These are phyloP conservation scores for Neonectria neomacrospora DNA, from an alignment of 2,329 filamentous ascomycete genomes.

Conservation along the genomic window DNA sequence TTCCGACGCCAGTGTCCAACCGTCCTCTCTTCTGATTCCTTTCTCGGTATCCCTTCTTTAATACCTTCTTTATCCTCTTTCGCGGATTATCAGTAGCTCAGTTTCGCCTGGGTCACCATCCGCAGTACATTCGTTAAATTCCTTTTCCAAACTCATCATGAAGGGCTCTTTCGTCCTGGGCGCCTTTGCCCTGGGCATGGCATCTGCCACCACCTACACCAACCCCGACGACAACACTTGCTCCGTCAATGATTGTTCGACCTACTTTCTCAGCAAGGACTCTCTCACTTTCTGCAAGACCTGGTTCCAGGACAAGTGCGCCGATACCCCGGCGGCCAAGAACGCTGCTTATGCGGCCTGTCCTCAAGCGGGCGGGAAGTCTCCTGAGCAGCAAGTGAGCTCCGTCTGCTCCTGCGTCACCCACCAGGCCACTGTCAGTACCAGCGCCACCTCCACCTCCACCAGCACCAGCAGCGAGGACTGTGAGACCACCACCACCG, in stretches of 20 bases:
- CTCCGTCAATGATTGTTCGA: conserved; percentile 50
- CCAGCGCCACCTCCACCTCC: conserved; percentile 21
- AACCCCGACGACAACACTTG: conserved; percentile 41
- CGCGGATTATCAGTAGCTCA: conserved; percentile 40
- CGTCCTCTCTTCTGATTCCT: conserved; percentile 17
- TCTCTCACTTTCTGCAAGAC: background rate
- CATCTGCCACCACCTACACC: conserved; percentile 35
- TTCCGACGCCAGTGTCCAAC: conserved; percentile 19
- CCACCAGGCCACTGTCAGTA: conserved; percentile 43
- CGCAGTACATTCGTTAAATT: conserved; percentile 45
- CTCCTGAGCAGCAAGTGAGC: conserved; percentile 30
- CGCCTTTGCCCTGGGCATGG: conserved; percentile 47
- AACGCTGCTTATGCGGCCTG: conserved; percentile 47
- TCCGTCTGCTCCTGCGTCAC: conserved; percentile 54
- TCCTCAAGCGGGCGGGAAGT: conserved; percentile 27
- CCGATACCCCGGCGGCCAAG: conserved; percentile 26
- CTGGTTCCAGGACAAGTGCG: conserved; percentile 35
- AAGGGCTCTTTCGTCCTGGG: conserved; percentile 47
- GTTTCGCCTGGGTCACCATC: conserved; percentile 31
- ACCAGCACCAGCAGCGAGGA: background rate
- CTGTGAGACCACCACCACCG: background rate
- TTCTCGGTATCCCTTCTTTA: conserved; percentile 38
- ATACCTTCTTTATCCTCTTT: conserved; percentile 20
- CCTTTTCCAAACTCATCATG: conserved; percentile 44
- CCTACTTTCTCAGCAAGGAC: conserved; percentile 31